Evolutionary conservation across 305 asterid genomes (phyloP).

Genomic region (Solanum hybrid): DNA sequence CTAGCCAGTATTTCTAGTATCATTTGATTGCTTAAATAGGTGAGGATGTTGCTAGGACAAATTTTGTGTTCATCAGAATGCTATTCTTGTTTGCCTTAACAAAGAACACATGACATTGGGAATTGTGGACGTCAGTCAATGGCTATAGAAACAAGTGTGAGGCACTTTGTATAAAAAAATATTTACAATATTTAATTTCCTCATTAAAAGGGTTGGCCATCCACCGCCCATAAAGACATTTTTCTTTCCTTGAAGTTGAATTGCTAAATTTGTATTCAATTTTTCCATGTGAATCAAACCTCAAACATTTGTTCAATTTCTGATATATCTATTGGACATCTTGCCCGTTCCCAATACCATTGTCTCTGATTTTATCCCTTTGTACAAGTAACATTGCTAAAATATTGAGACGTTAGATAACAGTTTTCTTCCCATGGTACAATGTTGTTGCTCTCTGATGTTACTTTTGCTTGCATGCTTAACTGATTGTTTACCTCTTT

Average conservation of each 20-base stretch:
- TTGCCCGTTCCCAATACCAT: neutral
- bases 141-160: neutral
- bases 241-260: neutral
- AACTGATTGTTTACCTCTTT: neutral
- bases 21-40: neutral
- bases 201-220: neutral
- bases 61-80: neutral
- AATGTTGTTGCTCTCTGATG: neutral
- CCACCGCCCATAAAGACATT: neutral
- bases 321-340: neutral
- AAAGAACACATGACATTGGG: neutral
- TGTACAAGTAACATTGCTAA: neutral
- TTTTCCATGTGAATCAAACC: neutral
- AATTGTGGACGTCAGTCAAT: neutral
- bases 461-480: neutral
- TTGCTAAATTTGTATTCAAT: neutral
- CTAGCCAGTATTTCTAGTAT: neutral
- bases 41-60: neutral
- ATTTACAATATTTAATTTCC: neutral
- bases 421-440: neutral
- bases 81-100: neutral
- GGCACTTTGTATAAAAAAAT: neutral
- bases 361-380: neutral
- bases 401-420: neutral
- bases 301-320: neutral